Base-by-base conservation (phyloP, 1,284 basidiomycete genomes). In the Mycosarcoma mackinlayi region DNA sequence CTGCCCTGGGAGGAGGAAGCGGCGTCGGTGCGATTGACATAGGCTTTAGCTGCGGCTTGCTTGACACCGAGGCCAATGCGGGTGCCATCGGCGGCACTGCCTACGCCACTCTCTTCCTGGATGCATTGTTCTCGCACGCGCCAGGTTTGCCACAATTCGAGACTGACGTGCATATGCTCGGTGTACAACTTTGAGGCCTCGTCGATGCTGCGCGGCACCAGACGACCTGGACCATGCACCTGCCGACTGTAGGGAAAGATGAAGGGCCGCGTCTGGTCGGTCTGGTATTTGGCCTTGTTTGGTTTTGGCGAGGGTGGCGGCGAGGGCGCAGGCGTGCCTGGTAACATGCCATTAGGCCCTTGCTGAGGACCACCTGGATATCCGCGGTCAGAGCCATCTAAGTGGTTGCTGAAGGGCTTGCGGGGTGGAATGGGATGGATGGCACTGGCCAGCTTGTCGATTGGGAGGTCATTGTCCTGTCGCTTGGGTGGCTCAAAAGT, bases 221-320 rank as follows among this genome's bases (percentile, higher is more conserved):
- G 85, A 3, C 82, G 78, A 1, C 83, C 78, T 11, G 51, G 19
- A 23, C 74, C 84, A 27, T 60, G 88, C 28, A 77, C 76, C 10
- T 83, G 73, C 3, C 73, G 81, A 21, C 48, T 92, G 82, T 96
- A 98, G 0, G 96, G 96, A 81, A 99, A 94, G 56, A 98, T 86
- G 82, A 98, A 99, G 1, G 96, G 96, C 8, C 92, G 87, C 30
- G 86, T 89, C 80, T 96, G 96, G 82, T 99, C 96, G 0, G 96
- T 99, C 83, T 98, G 96, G 83, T 94, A 99, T 81, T 97, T 94
- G 80, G 95, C 93, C 83, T 98, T 98, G 86, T 98, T 98, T 8
- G 92, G 93, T 80, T 95, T 96, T 13, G 86, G 85, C 18, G 90
- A 89, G 0, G 91, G 91, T 1, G 93, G 91, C 0, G 94, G 94